These are phyloP conservation scores for Dactylella cylindrospora DNA, from an alignment of 2,329 filamentous ascomycete genomes.

Conservation along the genomic window DNA sequence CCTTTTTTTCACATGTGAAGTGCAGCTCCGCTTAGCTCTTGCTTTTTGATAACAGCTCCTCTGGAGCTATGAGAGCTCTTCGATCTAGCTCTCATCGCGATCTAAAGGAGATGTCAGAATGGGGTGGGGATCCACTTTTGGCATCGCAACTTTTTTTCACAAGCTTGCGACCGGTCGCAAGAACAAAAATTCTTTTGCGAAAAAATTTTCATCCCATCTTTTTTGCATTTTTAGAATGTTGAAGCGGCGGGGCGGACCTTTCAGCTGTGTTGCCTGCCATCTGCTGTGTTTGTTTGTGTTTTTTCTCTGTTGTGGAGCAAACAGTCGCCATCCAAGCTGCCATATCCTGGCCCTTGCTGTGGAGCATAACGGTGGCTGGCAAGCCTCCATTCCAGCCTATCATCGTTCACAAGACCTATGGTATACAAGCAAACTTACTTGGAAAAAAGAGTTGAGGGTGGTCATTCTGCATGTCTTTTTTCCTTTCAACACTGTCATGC, in stretches of 20 bases:
- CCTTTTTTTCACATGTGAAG: no score
- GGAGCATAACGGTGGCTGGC: no score
- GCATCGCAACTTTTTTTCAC: conserved; percentile 1
- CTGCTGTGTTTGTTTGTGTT: conserved; percentile 15
- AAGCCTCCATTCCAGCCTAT: no score
- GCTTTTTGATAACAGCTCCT: conserved; percentile 17
- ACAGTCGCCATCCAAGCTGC: no score
- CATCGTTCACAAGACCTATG: no score
- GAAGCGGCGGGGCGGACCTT: conserved; percentile 8
- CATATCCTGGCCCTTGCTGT: no score
- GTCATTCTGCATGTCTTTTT: no score
- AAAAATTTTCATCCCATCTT: conserved; percentile 42
- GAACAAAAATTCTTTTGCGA: conserved; percentile 18
- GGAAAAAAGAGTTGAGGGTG: neutral
- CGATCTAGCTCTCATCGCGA: no score
- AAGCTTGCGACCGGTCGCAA: conserved; percentile 6
- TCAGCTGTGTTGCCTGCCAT: conserved; percentile 6
- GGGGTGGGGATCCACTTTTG: no score
- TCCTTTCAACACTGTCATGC: no score
- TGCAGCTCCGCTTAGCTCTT: conserved; percentile 34
- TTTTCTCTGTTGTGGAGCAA: neutral
- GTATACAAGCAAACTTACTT: neutral
- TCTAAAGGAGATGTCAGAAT: no score
- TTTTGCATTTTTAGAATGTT: conserved; percentile 11
- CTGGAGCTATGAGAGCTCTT: no score